phyloP scores from a whole-genome alignment of 441 rosid species.

The Geranium incanum region DNA sequence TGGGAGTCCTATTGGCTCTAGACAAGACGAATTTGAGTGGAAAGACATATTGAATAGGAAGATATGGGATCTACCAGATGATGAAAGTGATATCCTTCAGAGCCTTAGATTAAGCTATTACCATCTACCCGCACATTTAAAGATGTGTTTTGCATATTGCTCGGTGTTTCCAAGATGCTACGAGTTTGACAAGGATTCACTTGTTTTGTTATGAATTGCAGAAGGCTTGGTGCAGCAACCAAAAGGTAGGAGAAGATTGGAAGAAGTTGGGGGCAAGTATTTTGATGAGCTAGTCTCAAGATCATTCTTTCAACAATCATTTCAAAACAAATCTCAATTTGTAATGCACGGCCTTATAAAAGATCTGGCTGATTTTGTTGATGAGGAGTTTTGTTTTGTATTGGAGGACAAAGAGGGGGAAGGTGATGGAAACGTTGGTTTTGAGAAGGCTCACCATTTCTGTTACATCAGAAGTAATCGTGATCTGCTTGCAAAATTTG shows the following conservation, averaged over 20 bases:
- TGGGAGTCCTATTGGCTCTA: constrained; percentile 26
- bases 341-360: constrained; percentile 27
- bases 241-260: constrained; percentile 10
- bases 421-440: not conserved
- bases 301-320: constrained; percentile 23
- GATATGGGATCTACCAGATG: constrained; percentile 25
- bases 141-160: constrained; percentile 34
- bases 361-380: constrained; percentile 29
- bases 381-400: constrained; percentile 25
- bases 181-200: constrained; percentile 17
- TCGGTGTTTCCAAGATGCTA: constrained; percentile 26
- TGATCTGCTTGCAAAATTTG: constrained; percentile 17
- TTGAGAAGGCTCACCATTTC: constrained; percentile 27
- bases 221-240: constrained; percentile 25
- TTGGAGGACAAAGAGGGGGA: constrained; percentile 16
- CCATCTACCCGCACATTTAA: constrained; percentile 30
- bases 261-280: constrained; percentile 22
- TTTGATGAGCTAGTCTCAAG: constrained; percentile 24
- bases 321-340: not conserved
- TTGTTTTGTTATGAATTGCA: constrained; percentile 27
- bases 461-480: constrained; percentile 16
- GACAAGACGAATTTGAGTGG: constrained; percentile 29
- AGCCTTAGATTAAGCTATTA: constrained; percentile 29
- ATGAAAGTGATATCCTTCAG: constrained; percentile 23
- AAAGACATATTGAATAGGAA: constrained; percentile 26